Evolutionary conservation across 768 basidiomycete genomes (phyloP).

Genomic region (Kondoa subrosea): DNA sequence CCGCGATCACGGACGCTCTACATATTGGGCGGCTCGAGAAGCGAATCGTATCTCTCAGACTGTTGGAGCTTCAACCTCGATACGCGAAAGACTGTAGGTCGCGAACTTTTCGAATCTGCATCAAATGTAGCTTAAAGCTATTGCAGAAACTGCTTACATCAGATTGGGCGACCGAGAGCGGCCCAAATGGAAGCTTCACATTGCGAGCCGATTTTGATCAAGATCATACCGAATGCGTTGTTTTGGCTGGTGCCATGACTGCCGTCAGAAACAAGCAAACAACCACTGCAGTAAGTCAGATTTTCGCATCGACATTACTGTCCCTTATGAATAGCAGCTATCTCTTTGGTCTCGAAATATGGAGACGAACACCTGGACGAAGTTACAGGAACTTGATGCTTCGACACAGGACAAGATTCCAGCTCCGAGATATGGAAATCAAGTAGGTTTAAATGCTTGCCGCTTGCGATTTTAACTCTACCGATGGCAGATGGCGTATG

Average conservation of each 20-base stretch:
- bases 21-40: constrained; percentile 22
- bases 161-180: constrained; percentile 6
- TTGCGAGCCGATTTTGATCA: constrained; percentile 4
- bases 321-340: background rate
- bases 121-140: background rate
- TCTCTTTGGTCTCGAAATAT: background rate
- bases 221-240: background rate
- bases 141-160: background rate
- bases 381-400: background rate
- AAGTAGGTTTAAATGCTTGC: background rate
- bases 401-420: background rate
- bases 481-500: constrained; percentile 11
- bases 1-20: constrained; percentile 13
- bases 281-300: background rate
- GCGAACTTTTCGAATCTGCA: background rate
- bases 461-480: background rate
- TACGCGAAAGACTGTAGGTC: background rate
- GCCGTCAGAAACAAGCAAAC: background rate
- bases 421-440: constrained; percentile 16
- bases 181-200: constrained; percentile 16
- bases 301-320: background rate
- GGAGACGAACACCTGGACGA: background rate
- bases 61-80: constrained; percentile 18
- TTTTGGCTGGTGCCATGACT: background rate
- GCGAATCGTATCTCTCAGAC: constrained; percentile 22